Base-by-base conservation (phyloP, 2,329 filamentous ascomycete genomes). In the Penicillium sclerotigenum region DNA sequence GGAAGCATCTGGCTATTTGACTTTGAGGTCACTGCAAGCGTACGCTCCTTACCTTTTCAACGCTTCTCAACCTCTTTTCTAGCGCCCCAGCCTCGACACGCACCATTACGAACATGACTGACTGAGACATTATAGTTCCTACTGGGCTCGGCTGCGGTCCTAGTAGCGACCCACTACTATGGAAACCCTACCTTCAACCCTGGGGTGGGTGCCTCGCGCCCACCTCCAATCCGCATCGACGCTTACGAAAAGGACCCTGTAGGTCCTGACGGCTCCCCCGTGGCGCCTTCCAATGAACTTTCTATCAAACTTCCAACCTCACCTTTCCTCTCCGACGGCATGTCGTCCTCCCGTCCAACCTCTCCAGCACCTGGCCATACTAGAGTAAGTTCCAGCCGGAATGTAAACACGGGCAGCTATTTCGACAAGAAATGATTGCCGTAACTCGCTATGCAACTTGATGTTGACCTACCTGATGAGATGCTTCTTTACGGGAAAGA, bases 1-100 rank as follows among this genome's bases (percentile, higher is more conserved):
- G 89, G 90, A 50, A 96, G 91, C 69, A 83, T 96, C 1, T 87
- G 85, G 75, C 88, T 96, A 62, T 96, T 97, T 71, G 83, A 92
- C 47, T 90, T 96, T 63, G 75, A 85, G 46, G 82, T 94, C 41
- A 89, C 88, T 1, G 68, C 80, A 26, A 84, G 85, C 62, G 91
- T 95, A 82, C 77, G 88, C 80, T 18, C 18, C 18, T 24, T 54
- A 13, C 13, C 16, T 16, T 20, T 38, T 16, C 4, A 45, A 45
- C 24, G 18, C 13, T 46, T 48, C 13, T 20, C 20, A 14, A n/a
- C 13, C 47, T 50, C 50, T n/a, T n/a, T n/a, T n/a, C n/a, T n/a
- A n/a, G n/a, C n/a, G n/a, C n/a, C n/a, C n/a, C n/a, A n/a, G n/a
- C 13, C 41, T 33, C n/a, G n/a, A 41, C 31, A 28, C 24, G 24